Conservation (phyloP, 768 basidiomycete genomes). For the Leccinum truebloodii region DNA sequence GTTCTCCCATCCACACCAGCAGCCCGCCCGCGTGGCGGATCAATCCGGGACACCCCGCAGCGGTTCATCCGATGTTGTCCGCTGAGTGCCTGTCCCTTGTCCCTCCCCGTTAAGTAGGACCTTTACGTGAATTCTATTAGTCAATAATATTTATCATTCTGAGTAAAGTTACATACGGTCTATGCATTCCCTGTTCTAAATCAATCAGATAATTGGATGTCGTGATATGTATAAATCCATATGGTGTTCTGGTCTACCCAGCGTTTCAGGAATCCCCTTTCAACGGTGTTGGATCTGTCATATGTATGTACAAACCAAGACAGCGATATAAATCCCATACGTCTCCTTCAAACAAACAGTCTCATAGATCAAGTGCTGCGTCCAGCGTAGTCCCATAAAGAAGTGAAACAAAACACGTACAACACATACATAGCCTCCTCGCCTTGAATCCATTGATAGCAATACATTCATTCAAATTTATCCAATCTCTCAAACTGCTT, state of each 20-base stretch:
- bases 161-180: not conserved
- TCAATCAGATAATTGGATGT: not conserved
- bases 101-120: not conserved
- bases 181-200: not conserved
- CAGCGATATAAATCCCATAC: not conserved
- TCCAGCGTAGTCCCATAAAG: slow-evolving; percentile 16
- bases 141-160: not conserved
- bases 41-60: not conserved
- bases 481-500: slow-evolving; percentile 53
- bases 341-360: not conserved
- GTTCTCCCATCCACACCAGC: slow-evolving; percentile 24
- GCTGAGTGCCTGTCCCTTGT: not conserved
- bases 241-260: not conserved
- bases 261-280: not conserved
- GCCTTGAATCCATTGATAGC: not conserved
- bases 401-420: slow-evolving; percentile 9
- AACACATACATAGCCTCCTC: slow-evolving; percentile 2
- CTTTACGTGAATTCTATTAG: not conserved
- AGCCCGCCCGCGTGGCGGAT: slow-evolving; percentile 4
- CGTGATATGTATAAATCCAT: not conserved
- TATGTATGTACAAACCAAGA: not conserved
- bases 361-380: slow-evolving; percentile 8
- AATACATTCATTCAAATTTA: slow-evolving; percentile 7
- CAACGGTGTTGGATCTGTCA: not conserved
- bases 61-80: not conserved